Percentiles rank a stretch among this genome's conserved stretches.
Evolutionary conservation across 1,284 basidiomycete genomes (phyloP).

Genomic region (Moniliophthora roreri): DNA sequence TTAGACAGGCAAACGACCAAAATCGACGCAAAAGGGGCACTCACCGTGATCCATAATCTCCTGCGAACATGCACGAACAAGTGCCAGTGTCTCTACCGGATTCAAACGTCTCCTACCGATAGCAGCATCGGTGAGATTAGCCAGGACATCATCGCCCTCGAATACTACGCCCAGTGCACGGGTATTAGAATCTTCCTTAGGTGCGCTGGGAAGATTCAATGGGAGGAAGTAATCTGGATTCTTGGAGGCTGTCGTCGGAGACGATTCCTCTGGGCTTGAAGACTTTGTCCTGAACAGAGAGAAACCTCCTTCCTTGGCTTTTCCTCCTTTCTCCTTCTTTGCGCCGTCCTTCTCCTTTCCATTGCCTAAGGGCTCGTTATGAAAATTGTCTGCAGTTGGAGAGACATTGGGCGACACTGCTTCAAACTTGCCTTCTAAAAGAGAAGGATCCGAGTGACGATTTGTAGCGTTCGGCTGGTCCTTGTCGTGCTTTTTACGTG

Average conservation of each 20-base stretch:
- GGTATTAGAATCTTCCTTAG: constrained; percentile 45
- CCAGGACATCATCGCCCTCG: constrained; percentile 50
- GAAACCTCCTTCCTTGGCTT: constrained; percentile 25
- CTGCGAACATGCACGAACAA: constrained; percentile 64
- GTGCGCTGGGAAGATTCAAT: constrained; percentile 49
- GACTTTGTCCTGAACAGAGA: constrained; percentile 52
- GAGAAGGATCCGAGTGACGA: constrained; percentile 41
- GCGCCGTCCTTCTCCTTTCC: constrained; percentile 33
- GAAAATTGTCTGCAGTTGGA: constrained; percentile 45
- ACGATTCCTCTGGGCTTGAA: constrained; percentile 23
- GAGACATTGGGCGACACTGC: constrained; percentile 57
- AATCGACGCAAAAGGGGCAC: constrained; percentile 19
- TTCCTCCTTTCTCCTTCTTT: constrained; percentile 25
- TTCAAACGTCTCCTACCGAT: constrained; percentile 57
- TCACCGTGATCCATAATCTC: constrained; percentile 62
- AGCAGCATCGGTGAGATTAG: constrained; percentile 47
- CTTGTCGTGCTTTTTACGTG: constrained; percentile 61
- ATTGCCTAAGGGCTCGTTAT: constrained; percentile 24
- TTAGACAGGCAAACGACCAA: too few relatives aligned
- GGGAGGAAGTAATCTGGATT: constrained; percentile 44
- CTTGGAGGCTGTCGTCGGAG: constrained; percentile 26
- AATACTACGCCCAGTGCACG: constrained; percentile 56
- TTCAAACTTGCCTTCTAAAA: constrained; percentile 75
- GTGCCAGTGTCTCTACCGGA: constrained; percentile 56
- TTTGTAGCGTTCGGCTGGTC: constrained; percentile 28